Evolutionary conservation across 2,329 filamentous ascomycete genomes (phyloP).

Genomic region (Penicillium sp.): DNA sequence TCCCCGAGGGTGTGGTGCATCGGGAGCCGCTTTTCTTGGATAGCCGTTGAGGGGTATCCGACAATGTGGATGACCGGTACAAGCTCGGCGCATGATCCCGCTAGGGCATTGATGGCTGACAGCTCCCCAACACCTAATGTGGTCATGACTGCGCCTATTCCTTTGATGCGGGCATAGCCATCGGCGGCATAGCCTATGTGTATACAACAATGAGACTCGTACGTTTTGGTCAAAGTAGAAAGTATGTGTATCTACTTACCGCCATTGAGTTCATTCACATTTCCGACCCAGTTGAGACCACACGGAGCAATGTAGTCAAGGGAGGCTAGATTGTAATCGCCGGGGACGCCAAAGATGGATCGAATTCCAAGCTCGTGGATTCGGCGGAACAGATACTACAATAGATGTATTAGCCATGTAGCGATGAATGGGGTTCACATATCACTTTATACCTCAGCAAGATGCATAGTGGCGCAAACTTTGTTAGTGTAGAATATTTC

Average conservation of each 20-base stretch:
- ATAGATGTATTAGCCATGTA: background rate
- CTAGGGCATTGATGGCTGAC: slow-evolving; percentile 61
- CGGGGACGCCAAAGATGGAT: slow-evolving; percentile 11
- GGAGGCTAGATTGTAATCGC: slow-evolving; percentile 56
- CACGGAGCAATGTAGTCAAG: slow-evolving; percentile 47
- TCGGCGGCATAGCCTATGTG: slow-evolving; percentile 58
- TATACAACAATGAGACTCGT: slow-evolving; percentile 3
- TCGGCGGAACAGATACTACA: background rate
- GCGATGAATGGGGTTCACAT: background rate
- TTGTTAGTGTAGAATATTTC: background rate
- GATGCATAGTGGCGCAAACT: background rate
- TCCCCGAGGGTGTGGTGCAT: slow-evolving; percentile 61
- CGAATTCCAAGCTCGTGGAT: slow-evolving; percentile 6
- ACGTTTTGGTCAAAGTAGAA: background rate
- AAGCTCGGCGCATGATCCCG: slow-evolving; percentile 62
- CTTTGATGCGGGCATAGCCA: slow-evolving; percentile 62
- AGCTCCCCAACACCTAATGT: slow-evolving; percentile 60
- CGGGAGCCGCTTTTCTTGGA: slow-evolving; percentile 33
- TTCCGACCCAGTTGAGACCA: slow-evolving; percentile 50
- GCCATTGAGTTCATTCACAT: slow-evolving; percentile 50
- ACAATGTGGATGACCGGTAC: slow-evolving; percentile 57
- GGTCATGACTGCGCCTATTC: slow-evolving; percentile 58
- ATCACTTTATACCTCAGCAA: background rate
- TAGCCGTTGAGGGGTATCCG: slow-evolving; percentile 38
- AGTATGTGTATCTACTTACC: slow-evolving; percentile 24